Conservation (phyloP, 2,329 filamentous ascomycete species). For the Atkinsonella texensis region DNA sequence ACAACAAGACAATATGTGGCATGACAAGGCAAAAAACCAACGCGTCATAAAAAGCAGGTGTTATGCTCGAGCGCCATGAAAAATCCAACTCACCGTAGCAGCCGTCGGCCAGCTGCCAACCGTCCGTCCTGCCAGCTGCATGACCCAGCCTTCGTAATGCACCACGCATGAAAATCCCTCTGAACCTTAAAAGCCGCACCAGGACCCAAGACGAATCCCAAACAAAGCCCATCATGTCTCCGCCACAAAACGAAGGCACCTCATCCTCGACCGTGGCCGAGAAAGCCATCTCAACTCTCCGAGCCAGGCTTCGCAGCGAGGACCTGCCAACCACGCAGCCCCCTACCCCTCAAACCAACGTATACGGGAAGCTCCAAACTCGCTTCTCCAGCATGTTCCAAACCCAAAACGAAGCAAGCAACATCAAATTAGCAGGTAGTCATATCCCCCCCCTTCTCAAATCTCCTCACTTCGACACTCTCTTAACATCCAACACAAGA, state of each 20-base stretch:
- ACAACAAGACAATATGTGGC: neutral
- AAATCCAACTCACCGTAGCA: neutral
- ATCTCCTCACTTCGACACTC: neutral
- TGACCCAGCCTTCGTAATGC: neutral
- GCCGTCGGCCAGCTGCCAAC: neutral
- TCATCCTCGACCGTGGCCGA: slow-evolving; percentile 6
- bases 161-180: neutral
- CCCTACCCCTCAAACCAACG: neutral
- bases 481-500: neutral
- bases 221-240: slow-evolving; percentile 3
- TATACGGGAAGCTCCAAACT: slow-evolving; percentile 16
- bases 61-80: neutral
- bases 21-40: no score
- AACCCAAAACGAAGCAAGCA: neutral
- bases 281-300: slow-evolving; percentile 10
- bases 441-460: neutral
- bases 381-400: slow-evolving; percentile 8
- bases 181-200: no score
- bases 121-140: neutral
- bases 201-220: no score
- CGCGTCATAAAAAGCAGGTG: neutral
- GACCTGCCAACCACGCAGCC: slow-evolving; percentile 1
- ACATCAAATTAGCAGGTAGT: neutral
- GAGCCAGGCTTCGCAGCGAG: slow-evolving; percentile 17
- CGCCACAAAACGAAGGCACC: slow-evolving; percentile 4